Conservation (phyloP, 1,284 basidiomycete genomes). For the Cystobasidium pallidum region DNA sequence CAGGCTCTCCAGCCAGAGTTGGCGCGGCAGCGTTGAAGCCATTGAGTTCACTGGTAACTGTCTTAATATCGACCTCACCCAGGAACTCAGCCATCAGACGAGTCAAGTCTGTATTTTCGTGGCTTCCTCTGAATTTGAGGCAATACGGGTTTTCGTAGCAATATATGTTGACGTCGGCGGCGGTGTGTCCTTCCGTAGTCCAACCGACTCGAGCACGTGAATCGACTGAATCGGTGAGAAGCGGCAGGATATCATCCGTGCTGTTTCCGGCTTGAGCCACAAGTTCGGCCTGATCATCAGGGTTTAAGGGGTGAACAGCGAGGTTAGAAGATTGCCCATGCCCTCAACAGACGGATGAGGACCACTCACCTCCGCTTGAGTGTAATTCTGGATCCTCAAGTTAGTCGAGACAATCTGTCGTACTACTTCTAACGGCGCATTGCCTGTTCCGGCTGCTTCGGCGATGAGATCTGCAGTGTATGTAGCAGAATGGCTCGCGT, state of each 20-base stretch:
- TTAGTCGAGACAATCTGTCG: neutral
- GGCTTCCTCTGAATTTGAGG: slow-evolving; percentile 5
- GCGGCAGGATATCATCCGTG: neutral
- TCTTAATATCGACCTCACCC: neutral
- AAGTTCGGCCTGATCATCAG: neutral
- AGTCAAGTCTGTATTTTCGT: neutral
- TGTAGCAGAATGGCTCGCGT: neutral
- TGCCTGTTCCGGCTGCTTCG: slow-evolving; percentile 2
- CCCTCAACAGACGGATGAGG: no score
- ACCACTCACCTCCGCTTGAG: neutral
- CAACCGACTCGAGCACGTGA: neutral
- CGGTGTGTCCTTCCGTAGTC: neutral
- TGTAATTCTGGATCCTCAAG: slow-evolving; percentile 1
- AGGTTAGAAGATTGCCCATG: no score
- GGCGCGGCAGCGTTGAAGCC: neutral
- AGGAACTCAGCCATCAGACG: slow-evolving; percentile 4
- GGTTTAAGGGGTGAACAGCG: neutral
- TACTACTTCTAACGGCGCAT: neutral
- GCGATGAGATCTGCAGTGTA: slow-evolving; percentile 1
- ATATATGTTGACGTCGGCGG: neutral
- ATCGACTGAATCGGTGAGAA: neutral
- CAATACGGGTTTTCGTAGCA: slow-evolving; percentile 5
- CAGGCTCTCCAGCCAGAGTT: neutral
- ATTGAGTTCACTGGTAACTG: slow-evolving; percentile 3
- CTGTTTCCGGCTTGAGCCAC: neutral